Conservation (phyloP, 257 asterid species). For the Solanum rostratum region DNA sequence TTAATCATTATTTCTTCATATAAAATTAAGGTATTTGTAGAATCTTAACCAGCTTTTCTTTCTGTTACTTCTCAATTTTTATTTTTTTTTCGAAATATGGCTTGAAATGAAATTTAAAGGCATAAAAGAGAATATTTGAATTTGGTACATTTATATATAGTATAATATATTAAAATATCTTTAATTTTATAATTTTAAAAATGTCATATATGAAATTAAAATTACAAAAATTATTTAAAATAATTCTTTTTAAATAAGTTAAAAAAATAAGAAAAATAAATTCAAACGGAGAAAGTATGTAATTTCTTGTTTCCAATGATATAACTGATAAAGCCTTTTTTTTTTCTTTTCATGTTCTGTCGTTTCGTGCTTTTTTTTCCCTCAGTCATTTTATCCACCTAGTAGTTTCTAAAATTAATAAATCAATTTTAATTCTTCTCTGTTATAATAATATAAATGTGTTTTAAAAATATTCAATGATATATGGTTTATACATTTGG, state of each 20-base stretch:
- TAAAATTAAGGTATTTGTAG: not conserved
- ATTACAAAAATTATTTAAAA: too few relatives aligned
- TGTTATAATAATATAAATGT: not conserved
- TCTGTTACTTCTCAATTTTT: not conserved
- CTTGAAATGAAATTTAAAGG: too few relatives aligned
- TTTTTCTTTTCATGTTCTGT: not conserved
- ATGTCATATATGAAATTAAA: not conserved
- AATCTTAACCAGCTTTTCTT: not conserved
- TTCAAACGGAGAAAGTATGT: not conserved
- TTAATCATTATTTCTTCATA: not conserved
- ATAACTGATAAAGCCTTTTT: constrained; percentile 4
- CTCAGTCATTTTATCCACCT: not conserved
- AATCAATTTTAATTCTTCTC: not conserved
- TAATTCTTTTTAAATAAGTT: too few relatives aligned
- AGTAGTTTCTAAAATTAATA: not conserved
- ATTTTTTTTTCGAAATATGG: too few relatives aligned
- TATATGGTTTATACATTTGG: not conserved
- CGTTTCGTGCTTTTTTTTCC: not conserved
- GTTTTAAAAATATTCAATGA: not conserved
- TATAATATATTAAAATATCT: not conserved
- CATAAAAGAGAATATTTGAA: not conserved
- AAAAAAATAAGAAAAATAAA: not conserved
- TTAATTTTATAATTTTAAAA: not conserved
- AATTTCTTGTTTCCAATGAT: not conserved
- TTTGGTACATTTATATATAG: not conserved